Conservation (phyloP, 2,329 filamentous ascomycete genomes). For the Penicillium sp. region DNA sequence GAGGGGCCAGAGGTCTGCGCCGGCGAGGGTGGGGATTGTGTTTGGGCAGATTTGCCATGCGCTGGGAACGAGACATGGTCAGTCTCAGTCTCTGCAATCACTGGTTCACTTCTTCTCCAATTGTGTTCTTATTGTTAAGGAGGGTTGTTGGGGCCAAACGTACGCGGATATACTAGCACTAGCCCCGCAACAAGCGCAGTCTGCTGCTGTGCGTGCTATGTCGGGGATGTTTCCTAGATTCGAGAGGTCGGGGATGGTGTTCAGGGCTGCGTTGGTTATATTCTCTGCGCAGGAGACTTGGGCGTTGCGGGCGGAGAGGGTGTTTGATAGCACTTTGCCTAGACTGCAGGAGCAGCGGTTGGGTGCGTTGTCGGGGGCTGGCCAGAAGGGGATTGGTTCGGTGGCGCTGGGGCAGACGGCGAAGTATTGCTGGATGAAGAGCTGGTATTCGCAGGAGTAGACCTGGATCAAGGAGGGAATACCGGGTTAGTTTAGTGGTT, state of each 20-base stretch:
- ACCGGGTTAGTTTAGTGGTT: neutral
- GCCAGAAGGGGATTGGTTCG: conserved; percentile 43
- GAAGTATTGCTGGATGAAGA: conserved; percentile 40
- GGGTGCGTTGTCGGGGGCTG: conserved; percentile 35
- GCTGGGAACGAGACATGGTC: neutral
- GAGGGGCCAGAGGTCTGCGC: conserved; percentile 20
- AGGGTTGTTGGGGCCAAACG: neutral
- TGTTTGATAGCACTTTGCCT: conserved; percentile 30
- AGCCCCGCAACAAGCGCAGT: conserved; percentile 39
- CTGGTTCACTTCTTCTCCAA: neutral
- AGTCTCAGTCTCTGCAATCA: too few relatives aligned
- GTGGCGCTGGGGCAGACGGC: conserved; percentile 29
- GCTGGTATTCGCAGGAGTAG: conserved; percentile 44
- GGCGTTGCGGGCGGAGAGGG: conserved; percentile 21
- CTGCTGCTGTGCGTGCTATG: conserved; percentile 26
- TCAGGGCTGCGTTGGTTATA: conserved; percentile 15
- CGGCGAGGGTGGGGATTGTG: conserved; percentile 26
- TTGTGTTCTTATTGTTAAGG: neutral
- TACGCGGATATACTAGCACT: conserved; percentile 41
- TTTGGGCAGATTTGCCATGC: conserved; percentile 36
- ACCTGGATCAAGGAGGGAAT: conserved; percentile 22
- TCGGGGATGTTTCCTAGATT: conserved; percentile 24
- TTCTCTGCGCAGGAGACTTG: conserved; percentile 23
- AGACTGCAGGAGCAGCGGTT: conserved; percentile 43
- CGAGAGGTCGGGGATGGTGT: conserved; percentile 14